Evolutionary conservation across 129 eudicot species (phyloP).

Genomic region (Flaveria ramosissima): DNA sequence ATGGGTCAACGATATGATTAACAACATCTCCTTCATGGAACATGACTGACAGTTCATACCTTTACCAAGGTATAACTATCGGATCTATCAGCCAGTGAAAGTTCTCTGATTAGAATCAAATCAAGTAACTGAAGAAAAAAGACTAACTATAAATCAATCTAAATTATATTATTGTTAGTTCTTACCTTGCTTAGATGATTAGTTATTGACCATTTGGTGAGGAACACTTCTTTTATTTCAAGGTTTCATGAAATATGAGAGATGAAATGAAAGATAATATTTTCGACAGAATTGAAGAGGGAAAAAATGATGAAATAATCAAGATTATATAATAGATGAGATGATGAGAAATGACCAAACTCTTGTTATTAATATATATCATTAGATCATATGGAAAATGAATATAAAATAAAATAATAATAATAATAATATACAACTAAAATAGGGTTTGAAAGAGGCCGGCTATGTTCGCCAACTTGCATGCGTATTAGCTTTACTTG

Average conservation of each 20-base stretch:
- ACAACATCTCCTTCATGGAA: too few species aligned
- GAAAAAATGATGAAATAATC: slow-evolving; percentile 2
- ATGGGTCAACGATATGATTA: too few species aligned
- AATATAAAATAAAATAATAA: neutral
- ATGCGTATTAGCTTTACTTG: slow-evolving; percentile 20
- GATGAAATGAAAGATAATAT: neutral
- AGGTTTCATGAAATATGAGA: neutral
- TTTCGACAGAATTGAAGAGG: neutral
- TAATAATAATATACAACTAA: neutral
- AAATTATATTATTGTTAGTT: neutral
- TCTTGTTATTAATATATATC: slow-evolving; percentile 13
- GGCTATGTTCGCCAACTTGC: slow-evolving; percentile 36
- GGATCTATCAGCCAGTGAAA: too few species aligned
- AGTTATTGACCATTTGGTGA: neutral
- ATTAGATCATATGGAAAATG: too few species aligned
- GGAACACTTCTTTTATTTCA: neutral
- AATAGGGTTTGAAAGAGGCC: slow-evolving; percentile 26
- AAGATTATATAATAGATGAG: slow-evolving; percentile 15
- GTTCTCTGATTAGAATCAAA: too few species aligned
- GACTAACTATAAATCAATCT: neutral
- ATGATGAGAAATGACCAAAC: slow-evolving; percentile 15
- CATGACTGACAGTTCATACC: too few species aligned
- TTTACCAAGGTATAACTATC: too few species aligned
- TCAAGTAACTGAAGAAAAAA: too few species aligned
- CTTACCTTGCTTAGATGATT: neutral